Evolutionary conservation across 495 filamentous ascomycete genomes (phyloP).

Genomic region (Penicillium bialowiezense): DNA sequence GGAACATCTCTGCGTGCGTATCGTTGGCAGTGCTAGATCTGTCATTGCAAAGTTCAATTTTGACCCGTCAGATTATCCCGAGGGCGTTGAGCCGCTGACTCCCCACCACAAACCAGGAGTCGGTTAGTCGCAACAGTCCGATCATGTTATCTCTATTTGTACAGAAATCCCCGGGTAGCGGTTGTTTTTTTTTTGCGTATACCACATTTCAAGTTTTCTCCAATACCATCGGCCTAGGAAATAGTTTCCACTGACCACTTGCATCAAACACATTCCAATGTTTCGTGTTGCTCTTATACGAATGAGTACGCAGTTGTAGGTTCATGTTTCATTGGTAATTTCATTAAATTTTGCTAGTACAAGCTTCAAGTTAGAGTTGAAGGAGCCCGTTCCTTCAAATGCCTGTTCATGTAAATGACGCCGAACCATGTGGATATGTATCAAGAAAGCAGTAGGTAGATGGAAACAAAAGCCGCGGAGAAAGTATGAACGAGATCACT

Average conservation of each 20-base stretch:
- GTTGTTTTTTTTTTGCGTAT: not conserved
- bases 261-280: too few species aligned
- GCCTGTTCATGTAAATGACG: slow-evolving; percentile 9
- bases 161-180: too few species aligned
- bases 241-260: not conserved
- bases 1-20: slow-evolving; percentile 34
- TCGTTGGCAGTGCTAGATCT: slow-evolving; percentile 35
- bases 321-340: slow-evolving; percentile 24
- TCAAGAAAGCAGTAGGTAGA: slow-evolving; percentile 5
- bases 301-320: too few species aligned
- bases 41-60: slow-evolving; percentile 44
- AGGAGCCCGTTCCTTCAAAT: slow-evolving; percentile 3
- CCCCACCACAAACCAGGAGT: not conserved
- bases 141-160: too few species aligned
- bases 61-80: slow-evolving; percentile 38
- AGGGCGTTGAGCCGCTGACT: slow-evolving; percentile 19
- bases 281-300: too few species aligned
- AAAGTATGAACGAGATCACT: slow-evolving; percentile 18
- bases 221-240: not conserved
- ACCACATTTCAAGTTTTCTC: not conserved
- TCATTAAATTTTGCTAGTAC: slow-evolving; percentile 25
- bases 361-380: slow-evolving; percentile 1
- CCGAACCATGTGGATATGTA: slow-evolving; percentile 11
- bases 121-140: too few species aligned
- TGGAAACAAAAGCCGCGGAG: not conserved